Evolutionary conservation across 1,284 basidiomycete genomes (phyloP).

Genomic region (Coniferiporia sulphurascens): DNA sequence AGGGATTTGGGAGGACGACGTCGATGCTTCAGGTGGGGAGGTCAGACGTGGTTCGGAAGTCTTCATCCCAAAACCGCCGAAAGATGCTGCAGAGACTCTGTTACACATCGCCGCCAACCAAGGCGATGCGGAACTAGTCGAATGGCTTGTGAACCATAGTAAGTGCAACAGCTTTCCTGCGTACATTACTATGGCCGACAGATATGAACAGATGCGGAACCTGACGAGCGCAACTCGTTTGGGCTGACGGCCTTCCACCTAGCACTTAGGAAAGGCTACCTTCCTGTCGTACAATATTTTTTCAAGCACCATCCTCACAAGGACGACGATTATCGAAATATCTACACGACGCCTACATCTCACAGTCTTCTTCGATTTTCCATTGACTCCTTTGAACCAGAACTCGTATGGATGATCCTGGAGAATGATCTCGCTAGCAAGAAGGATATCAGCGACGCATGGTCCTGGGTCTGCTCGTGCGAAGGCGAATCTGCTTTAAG

Average conservation of each 20-base stretch:
- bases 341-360: slow-evolving; percentile 41
- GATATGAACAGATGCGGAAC: slow-evolving; percentile 52
- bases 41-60: slow-evolving; percentile 50
- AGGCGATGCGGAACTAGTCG: slow-evolving; percentile 51
- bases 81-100: slow-evolving; percentile 59
- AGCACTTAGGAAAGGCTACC: slow-evolving; percentile 49
- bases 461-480: slow-evolving; percentile 42
- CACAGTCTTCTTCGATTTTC: slow-evolving; percentile 50
- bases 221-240: slow-evolving; percentile 57
- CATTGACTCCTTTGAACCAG: slow-evolving; percentile 51
- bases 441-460: slow-evolving; percentile 45
- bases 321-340: slow-evolving; percentile 40
- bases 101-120: slow-evolving; percentile 56
- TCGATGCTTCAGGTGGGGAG: slow-evolving; percentile 68
- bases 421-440: slow-evolving; percentile 47
- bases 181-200: slow-evolving; percentile 21
- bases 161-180: slow-evolving; percentile 27
- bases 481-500: slow-evolving; percentile 28
- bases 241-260: slow-evolving; percentile 61
- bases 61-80: slow-evolving; percentile 41
- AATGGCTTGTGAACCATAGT: slow-evolving; percentile 71
- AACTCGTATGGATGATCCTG: slow-evolving; percentile 57
- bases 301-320: slow-evolving; percentile 51
- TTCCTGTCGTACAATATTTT: slow-evolving; percentile 49
- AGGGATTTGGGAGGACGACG: slow-evolving; percentile 60